phyloP scores from a whole-genome alignment of 1,139 yeast species.

The Kazachstania sp. region DNA sequence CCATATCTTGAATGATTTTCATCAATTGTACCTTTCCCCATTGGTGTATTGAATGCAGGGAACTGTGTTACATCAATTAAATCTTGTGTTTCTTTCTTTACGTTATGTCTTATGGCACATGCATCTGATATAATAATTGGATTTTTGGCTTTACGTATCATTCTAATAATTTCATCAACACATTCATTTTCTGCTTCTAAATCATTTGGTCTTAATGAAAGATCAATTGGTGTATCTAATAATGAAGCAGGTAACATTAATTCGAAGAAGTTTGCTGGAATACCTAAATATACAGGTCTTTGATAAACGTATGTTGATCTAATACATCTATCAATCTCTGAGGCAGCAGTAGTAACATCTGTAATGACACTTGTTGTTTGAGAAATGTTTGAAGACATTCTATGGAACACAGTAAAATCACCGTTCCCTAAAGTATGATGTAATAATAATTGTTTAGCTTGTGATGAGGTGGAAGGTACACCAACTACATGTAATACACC shows the following conservation, averaged over 20 bases:
- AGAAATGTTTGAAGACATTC: slow-evolving; percentile 52
- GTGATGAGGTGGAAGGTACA: background rate
- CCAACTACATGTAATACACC: background rate
- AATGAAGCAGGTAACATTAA: background rate
- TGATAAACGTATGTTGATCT: background rate
- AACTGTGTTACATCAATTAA: background rate
- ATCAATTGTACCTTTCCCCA: slow-evolving; percentile 54
- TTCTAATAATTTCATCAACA: background rate
- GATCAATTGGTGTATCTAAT: background rate
- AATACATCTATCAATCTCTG: background rate
- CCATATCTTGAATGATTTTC: slow-evolving; percentile 68
- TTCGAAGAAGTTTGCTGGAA: background rate
- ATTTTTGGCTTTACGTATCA: background rate
- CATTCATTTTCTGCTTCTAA: background rate
- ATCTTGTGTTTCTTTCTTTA: background rate
- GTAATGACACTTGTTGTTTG: background rate
- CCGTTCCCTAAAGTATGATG: background rate
- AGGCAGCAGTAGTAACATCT: background rate
- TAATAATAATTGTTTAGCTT: background rate
- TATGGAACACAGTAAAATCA: slow-evolving; percentile 57
- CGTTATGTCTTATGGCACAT: background rate
- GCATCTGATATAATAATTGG: background rate
- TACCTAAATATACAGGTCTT: background rate
- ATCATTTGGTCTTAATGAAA: background rate
- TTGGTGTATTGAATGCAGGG: background rate